Percentiles rank a stretch among this genome's conserved stretches.
Conservation (phyloP, 257 asterid species). For the Anisodus acutangulus region DNA sequence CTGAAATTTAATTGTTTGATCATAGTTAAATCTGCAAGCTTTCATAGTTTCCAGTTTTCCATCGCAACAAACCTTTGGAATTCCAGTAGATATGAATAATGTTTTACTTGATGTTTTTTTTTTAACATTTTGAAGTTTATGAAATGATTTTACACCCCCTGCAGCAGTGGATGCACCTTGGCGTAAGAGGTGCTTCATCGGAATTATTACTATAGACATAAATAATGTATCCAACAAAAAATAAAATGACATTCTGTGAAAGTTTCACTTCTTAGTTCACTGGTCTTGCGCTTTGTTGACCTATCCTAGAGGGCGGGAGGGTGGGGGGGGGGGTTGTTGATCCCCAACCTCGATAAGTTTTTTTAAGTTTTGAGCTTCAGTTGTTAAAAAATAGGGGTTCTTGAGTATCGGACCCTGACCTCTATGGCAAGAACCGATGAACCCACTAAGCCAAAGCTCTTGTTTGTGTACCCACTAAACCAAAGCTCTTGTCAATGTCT, state of each 20-base stretch:
- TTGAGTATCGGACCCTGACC: not conserved
- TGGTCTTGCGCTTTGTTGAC: not conserved
- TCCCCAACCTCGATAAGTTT: no score
- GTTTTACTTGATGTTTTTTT: not conserved
- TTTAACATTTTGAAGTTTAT: not conserved
- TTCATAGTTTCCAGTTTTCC: not conserved
- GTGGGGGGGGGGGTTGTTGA: no score
- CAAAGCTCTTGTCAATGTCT: not conserved
- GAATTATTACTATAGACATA: not conserved
- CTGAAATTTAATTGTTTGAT: not conserved
- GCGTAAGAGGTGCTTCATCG: no score
- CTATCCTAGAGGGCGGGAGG: not conserved
- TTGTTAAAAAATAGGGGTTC: no score
- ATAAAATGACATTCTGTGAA: not conserved
- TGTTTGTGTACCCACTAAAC: not conserved
- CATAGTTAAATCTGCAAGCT: not conserved
- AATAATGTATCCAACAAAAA: not conserved
- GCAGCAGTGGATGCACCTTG: not conserved
- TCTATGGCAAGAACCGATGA: not conserved
- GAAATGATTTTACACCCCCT: constrained; percentile 1
- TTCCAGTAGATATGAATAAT: not conserved
- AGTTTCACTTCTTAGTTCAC: not conserved
- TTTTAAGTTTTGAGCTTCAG: no score
- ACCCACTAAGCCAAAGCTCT: not conserved
- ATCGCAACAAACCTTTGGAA: not conserved